Evolutionary conservation across 139 green algal genomes (phyloP).

Genomic region (Haematococcus sp.): DNA sequence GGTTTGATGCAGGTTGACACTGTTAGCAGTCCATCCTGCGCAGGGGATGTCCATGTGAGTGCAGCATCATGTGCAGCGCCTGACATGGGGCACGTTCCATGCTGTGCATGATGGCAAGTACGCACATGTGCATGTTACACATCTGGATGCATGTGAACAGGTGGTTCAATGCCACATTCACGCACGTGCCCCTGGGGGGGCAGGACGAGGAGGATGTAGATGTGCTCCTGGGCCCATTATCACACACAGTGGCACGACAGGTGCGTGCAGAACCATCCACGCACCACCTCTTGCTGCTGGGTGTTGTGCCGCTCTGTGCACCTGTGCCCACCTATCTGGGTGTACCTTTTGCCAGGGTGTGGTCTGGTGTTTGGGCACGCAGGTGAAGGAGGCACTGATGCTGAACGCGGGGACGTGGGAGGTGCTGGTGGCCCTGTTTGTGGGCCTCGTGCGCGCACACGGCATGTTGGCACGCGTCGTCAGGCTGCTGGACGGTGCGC

Average conservation of each 20-base stretch:
- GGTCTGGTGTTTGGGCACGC: not conserved
- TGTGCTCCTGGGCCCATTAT: too few relatives aligned
- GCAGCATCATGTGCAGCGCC: not conserved
- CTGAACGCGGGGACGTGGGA: constrained; percentile 39
- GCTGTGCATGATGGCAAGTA: not conserved
- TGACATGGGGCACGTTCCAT: not conserved
- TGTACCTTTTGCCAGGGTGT: too few relatives aligned
- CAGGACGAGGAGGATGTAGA: too few relatives aligned
- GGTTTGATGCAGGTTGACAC: constrained; percentile 25
- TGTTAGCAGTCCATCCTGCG: not conserved
- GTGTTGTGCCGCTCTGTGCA: too few relatives aligned
- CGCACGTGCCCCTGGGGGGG: too few relatives aligned
- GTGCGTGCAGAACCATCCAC: too few relatives aligned
- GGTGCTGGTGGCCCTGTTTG: constrained; percentile 67
- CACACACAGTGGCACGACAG: too few relatives aligned
- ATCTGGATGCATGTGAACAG: too few relatives aligned
- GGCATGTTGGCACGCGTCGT: constrained; percentile 55
- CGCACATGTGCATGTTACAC: not conserved
- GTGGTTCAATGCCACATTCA: too few relatives aligned
- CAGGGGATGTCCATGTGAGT: too few relatives aligned
- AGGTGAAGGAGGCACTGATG: constrained; percentile 10
- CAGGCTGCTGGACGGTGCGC: constrained; percentile 13
- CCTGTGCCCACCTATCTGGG: too few relatives aligned
- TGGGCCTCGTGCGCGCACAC: constrained; percentile 62
- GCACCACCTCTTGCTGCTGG: too few relatives aligned